These are phyloP conservation scores for Jamesozyma jinghongensis DNA, from an alignment of 805 yeast species.

Conservation along the genomic window DNA sequence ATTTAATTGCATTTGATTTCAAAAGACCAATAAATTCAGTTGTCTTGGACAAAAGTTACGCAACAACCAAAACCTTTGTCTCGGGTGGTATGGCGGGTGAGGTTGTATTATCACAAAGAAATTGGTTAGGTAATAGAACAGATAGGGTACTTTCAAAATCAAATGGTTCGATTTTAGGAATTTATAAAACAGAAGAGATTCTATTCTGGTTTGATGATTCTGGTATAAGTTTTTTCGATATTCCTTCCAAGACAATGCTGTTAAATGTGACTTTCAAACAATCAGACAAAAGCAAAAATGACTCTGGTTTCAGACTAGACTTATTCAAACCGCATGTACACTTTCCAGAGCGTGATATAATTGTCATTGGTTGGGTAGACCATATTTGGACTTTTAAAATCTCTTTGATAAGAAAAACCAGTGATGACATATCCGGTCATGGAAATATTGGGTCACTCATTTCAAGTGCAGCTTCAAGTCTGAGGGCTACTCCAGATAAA, in stretches of 20 bases:
- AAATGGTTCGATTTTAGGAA: conserved; percentile 59
- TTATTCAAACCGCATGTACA: conserved; percentile 75
- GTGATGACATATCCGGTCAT: background rate
- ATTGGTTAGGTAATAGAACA: conserved; percentile 79
- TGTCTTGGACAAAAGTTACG: conserved; percentile 64
- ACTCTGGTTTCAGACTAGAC: conserved; percentile 43
- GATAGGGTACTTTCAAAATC: conserved; percentile 57
- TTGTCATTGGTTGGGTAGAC: conserved; percentile 76
- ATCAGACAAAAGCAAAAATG: conserved; percentile 36
- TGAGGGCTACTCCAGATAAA: conserved; percentile 39
- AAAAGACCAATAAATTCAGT: conserved; percentile 85
- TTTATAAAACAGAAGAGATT: conserved; percentile 54
- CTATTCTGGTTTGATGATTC: conserved; percentile 76
- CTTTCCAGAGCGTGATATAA: conserved; percentile 52
- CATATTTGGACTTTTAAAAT: conserved; percentile 63
- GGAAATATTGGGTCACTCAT: conserved; percentile 25
- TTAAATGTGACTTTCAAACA: conserved; percentile 38
- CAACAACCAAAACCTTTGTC: conserved; percentile 52
- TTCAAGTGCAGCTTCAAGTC: conserved; percentile 37
- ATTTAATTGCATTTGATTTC: conserved; percentile 64
- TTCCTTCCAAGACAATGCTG: conserved; percentile 41
- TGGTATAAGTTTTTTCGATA: conserved; percentile 65
- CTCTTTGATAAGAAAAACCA: conserved; percentile 14
- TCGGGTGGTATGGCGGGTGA: conserved; percentile 90
- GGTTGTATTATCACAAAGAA: conserved; percentile 60